Base-by-base conservation (phyloP, 2,329 filamentous ascomycete species). In the Orbilia brochopaga region DNA sequence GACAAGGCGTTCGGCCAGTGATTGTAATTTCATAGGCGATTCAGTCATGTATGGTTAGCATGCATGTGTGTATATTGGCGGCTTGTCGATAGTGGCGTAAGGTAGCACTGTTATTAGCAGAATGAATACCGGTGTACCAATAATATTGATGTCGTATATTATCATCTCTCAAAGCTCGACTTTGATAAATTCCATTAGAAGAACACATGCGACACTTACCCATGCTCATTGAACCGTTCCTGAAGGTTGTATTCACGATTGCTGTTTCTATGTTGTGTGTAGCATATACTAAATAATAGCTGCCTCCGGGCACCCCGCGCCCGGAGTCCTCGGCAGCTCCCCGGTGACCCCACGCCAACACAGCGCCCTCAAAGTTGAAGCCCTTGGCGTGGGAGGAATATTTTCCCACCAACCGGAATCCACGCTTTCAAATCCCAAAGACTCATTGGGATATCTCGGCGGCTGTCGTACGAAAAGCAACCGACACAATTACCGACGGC, bases 1-100 rank as follows among this genome's bases (percentile, higher is more conserved):
- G 86, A 90, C 75, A 86, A 88, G 81, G 85, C 81, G 0, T 90
- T 90, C 78, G 86, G 86, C 8, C 60, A 72, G 55, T 65, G 53
- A 61, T 19, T 55, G 27, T 59, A n/a, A 10, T 7, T 44, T 44
- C n/a, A 30, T 57, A n/a, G n/a, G 24, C 58, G 24, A 19, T 57
- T 46, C 40, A 42, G 44, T 37, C 37, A 24, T 44, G 24, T 62
- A 54, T 58, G 58, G 58, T 52, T 27, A 50, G 51, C 51, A 46
- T 69, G 57, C 59, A 53, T 59, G 30, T n/a, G n/a, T n/a, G 61
- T 30, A 69, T 62, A 42, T 15, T 42, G n/a, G 37, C 37, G 27
- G 27, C 8, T 8, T 32, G 27, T 32, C 27, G 3, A 32, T 32
- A 32, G 27, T 32, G 4, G 27, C n/a, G n/a, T n/a, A n/a, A 32